These are phyloP conservation scores for Fusarium burgessii DNA, from an alignment of 2,329 filamentous ascomycete species.

Conservation along the genomic window DNA sequence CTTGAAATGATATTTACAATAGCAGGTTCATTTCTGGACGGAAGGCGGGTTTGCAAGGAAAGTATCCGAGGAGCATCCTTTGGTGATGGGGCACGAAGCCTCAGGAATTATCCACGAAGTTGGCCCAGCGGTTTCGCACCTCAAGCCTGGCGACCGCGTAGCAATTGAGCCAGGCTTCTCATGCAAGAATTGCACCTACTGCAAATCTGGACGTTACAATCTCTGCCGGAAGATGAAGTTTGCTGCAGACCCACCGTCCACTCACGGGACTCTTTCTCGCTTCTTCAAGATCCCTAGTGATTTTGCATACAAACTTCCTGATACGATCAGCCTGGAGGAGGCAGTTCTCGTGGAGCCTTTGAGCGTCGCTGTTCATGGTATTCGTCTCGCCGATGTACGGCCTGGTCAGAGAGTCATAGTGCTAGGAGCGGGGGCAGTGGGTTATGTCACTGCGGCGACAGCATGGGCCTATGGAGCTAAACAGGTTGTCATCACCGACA, in stretches of 20 bases:
- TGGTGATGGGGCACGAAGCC: constrained; percentile 78
- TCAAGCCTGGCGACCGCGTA: constrained; percentile 83
- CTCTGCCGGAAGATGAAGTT: constrained; percentile 89
- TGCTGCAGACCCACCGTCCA: constrained; percentile 88
- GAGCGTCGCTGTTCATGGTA: constrained; percentile 86
- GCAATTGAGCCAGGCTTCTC: constrained; percentile 91
- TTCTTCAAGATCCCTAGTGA: constrained; percentile 87
- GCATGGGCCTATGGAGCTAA: constrained; percentile 84
- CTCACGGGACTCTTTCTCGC: constrained; percentile 85
- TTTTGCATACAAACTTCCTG: constrained; percentile 91
- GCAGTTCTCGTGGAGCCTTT: constrained; percentile 91
- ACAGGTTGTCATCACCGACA: constrained; percentile 52
- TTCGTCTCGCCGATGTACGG: constrained; percentile 75
- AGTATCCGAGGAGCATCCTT: constrained; percentile 82
- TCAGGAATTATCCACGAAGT: constrained; percentile 80
- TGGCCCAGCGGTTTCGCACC: constrained; percentile 70
- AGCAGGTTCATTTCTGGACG: constrained; percentile 83
- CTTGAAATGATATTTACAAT: not conserved
- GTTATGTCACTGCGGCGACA: constrained; percentile 86
- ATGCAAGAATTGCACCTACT: constrained; percentile 81
- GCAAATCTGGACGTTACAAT: constrained; percentile 88
- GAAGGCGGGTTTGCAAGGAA: constrained; percentile 83
- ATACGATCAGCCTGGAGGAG: constrained; percentile 80
- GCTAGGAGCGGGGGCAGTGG: constrained; percentile 88
- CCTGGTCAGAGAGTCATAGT: constrained; percentile 85